A percentile compares a stretch with the other conserved stretches of the same genome.
Evolutionary conservation across 805 yeast species (phyloP).

Genomic region (Naumovozyma castellii): DNA sequence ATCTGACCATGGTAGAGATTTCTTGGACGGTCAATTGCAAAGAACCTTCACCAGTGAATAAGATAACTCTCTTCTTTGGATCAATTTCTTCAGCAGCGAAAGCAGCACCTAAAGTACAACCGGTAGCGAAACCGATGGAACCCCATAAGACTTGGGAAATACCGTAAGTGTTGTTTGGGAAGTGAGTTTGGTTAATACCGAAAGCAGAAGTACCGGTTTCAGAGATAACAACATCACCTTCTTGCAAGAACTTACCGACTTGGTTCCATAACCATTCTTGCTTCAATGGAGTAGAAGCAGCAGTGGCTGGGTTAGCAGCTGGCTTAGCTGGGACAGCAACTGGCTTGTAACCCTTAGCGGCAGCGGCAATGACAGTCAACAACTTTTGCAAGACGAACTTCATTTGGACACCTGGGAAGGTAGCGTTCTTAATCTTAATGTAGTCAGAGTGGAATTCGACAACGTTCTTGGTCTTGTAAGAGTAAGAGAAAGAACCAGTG

Average conservation of each 20-base stretch:
- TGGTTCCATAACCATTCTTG: conserved; percentile 66
- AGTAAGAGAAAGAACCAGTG: conserved; percentile 78
- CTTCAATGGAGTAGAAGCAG: conserved; percentile 39
- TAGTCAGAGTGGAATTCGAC: conserved; percentile 73
- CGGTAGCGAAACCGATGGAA: conserved; percentile 62
- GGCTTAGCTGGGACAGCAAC: conserved; percentile 47
- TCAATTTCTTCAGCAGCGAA: conserved; percentile 58
- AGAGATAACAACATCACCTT: conserved; percentile 57
- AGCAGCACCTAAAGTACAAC: conserved; percentile 59
- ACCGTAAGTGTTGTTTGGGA: conserved; percentile 54
- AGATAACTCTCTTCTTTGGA: conserved; percentile 50
- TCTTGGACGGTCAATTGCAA: conserved; percentile 68
- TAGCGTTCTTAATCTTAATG: conserved; percentile 60
- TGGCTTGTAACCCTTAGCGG: conserved; percentile 38
- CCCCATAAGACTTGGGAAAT: conserved; percentile 73
- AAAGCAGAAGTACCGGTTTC: conserved; percentile 73
- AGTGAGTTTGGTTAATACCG: conserved; percentile 57
- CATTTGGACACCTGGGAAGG: conserved; percentile 67
- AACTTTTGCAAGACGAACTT: conserved; percentile 42
- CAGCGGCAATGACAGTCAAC: conserved; percentile 31
- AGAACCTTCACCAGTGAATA: conserved; percentile 71
- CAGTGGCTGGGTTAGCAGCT: conserved; percentile 37
- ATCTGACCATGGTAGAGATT: conserved; percentile 58
- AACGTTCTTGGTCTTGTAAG: conserved; percentile 63
- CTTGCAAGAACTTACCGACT: conserved; percentile 50